A percentile compares a stretch with the other conserved stretches of the same genome.
phyloP scores from a whole-genome alignment of 140 eudicot genomes.

The Erigeron philadelphicus region DNA sequence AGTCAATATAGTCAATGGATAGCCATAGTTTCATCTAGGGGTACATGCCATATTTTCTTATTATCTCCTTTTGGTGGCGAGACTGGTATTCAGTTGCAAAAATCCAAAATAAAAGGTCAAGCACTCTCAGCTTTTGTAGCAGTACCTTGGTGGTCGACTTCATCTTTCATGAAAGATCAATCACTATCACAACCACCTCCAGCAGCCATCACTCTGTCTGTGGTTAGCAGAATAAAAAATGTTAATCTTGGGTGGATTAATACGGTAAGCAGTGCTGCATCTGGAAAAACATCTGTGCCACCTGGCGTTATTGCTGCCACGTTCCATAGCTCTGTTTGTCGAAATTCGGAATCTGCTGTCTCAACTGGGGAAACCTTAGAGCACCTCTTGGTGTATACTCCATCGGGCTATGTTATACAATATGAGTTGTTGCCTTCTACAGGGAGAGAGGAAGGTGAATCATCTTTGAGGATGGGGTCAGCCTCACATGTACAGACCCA shows the following conservation, averaged over 20 bases:
- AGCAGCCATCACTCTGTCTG: slow-evolving; percentile 63
- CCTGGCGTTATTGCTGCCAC: slow-evolving; percentile 82
- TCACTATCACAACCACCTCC: slow-evolving; percentile 59
- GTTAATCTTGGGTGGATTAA: slow-evolving; percentile 75
- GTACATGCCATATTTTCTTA: slow-evolving; percentile 77
- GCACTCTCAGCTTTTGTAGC: slow-evolving; percentile 39
- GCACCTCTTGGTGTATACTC: slow-evolving; percentile 73
- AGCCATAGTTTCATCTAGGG: slow-evolving; percentile 73
- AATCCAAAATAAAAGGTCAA: slow-evolving; percentile 39
- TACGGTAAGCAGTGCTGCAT: slow-evolving; percentile 77
- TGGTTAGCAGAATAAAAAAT: slow-evolving; percentile 73
- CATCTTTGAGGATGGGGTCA: slow-evolving; percentile 38
- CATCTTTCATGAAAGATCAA: slow-evolving; percentile 50
- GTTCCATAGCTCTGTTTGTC: slow-evolving; percentile 49
- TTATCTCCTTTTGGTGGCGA: slow-evolving; percentile 88
- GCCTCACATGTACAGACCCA: slow-evolving; percentile 46
- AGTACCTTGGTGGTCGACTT: slow-evolving; percentile 86
- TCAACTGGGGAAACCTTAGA: slow-evolving; percentile 42
- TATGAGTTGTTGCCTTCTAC: slow-evolving; percentile 69
- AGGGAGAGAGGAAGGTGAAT: slow-evolving; percentile 56
- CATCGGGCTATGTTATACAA: slow-evolving; percentile 79
- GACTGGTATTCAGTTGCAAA: slow-evolving; percentile 53
- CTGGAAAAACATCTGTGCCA: slow-evolving; percentile 61
- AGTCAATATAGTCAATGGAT: slow-evolving; percentile 85
- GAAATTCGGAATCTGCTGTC: slow-evolving; percentile 30